phyloP scores from a whole-genome alignment of 352 stramenopile genomes.

The Aphanomyces euteiches region DNA sequence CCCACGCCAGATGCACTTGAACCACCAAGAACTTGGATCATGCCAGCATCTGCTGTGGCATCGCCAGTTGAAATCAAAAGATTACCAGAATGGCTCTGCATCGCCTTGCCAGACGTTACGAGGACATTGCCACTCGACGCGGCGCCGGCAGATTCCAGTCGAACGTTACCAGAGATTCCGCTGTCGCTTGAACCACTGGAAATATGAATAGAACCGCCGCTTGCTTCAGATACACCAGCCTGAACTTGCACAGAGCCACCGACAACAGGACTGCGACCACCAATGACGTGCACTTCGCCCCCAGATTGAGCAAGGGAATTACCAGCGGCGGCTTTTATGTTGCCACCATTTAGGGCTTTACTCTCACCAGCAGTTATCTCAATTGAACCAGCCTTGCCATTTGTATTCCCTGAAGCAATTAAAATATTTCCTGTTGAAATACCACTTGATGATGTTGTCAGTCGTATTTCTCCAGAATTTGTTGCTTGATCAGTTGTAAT shows the following conservation, averaged over 20 bases:
- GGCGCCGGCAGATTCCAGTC: neutral
- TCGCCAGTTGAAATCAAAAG: no score
- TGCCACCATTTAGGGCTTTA: neutral
- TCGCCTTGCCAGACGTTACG: neutral
- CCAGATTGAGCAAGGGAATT: neutral
- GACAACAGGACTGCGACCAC: neutral
- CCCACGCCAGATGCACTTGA: no score
- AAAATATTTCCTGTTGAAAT: neutral
- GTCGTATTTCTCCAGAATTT: slow-evolving; percentile 38
- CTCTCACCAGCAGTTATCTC: neutral
- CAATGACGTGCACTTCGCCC: neutral
- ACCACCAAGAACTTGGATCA: no score
- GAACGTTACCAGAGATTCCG: neutral
- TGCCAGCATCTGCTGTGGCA: no score
- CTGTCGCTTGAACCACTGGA: neutral
- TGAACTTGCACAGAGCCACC: slow-evolving; percentile 1
- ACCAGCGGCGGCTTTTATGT: neutral
- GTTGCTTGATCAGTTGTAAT: slow-evolving; percentile 7
- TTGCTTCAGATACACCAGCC: neutral
- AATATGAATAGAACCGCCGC: neutral
- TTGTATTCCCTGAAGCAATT: neutral
- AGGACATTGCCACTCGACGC: slow-evolving; percentile 7
- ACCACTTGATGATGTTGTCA: slow-evolving; percentile 30
- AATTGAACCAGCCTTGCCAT: neutral
- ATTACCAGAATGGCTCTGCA: no score